A percentile compares a stretch with the other conserved stretches of the same genome.
Evolutionary conservation across 768 basidiomycete genomes (phyloP).

Genomic region (Lactarius deliciosus): DNA sequence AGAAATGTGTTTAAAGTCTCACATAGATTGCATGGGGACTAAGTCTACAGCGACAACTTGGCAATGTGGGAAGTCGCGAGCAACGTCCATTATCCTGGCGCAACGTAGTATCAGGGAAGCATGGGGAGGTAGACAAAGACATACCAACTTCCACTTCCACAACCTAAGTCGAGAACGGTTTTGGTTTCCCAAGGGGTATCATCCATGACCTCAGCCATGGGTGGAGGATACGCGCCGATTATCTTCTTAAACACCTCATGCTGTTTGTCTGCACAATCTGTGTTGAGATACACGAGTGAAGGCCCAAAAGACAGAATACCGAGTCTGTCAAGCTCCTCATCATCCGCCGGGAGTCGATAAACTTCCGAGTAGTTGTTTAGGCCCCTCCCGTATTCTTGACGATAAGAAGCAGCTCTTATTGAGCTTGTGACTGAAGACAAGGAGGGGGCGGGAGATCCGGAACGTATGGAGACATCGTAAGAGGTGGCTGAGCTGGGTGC

Average conservation of each 20-base stretch:
- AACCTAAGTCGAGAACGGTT: slow-evolving; percentile 70
- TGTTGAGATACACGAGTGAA: slow-evolving; percentile 5
- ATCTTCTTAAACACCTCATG: slow-evolving; percentile 61
- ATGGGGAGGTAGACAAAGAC: not conserved
- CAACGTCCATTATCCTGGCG: slow-evolving; percentile 71
- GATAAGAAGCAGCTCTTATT: slow-evolving; percentile 55
- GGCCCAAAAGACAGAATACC: slow-evolving; percentile 40
- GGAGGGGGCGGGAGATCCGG: slow-evolving; percentile 64
- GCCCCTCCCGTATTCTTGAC: slow-evolving; percentile 64
- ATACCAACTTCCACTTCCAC: slow-evolving; percentile 75
- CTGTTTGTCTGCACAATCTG: slow-evolving; percentile 54
- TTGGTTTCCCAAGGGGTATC: slow-evolving; percentile 58
- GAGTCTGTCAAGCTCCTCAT: slow-evolving; percentile 69
- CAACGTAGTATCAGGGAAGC: slow-evolving; percentile 18
- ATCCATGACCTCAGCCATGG: slow-evolving; percentile 58
- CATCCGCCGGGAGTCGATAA: slow-evolving; percentile 76
- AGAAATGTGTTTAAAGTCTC: slow-evolving; percentile 35
- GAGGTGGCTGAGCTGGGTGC: slow-evolving; percentile 55
- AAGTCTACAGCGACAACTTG: slow-evolving; percentile 74
- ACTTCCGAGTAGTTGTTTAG: slow-evolving; percentile 80
- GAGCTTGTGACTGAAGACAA: slow-evolving; percentile 69
- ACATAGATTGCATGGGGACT: slow-evolving; percentile 75
- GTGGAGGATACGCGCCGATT: slow-evolving; percentile 67
- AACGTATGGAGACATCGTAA: slow-evolving; percentile 58
- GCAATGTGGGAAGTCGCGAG: slow-evolving; percentile 68